These are phyloP conservation scores for Corymbia citriodora DNA, from an alignment of 441 rosid genomes.

Conservation along the genomic window DNA sequence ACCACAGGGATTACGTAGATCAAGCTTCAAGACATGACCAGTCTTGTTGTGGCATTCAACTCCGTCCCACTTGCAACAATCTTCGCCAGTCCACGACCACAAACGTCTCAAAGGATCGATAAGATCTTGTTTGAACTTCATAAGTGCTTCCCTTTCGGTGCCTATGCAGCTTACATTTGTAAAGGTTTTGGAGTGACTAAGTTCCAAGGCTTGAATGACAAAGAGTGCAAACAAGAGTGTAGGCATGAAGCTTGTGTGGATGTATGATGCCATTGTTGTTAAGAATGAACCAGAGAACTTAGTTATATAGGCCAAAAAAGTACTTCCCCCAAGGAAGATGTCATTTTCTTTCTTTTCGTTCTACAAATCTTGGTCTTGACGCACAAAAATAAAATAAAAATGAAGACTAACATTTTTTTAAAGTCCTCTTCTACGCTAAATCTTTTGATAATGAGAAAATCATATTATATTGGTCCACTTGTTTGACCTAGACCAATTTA, in stretches of 20 bases:
- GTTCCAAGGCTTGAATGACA: too few relatives aligned
- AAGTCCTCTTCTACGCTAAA: too few relatives aligned
- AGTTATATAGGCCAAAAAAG: not conserved
- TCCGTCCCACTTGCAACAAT: not conserved
- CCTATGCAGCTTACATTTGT: too few relatives aligned
- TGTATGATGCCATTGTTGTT: not conserved
- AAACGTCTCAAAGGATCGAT: not conserved
- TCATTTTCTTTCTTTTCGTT: not conserved
- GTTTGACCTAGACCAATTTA: too few relatives aligned
- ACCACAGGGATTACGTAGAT: not conserved
- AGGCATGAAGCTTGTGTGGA: not conserved
- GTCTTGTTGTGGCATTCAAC: not conserved
- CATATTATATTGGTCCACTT: too few relatives aligned
- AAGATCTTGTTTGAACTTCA: not conserved
- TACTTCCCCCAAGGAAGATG: not conserved
- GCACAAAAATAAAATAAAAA: not conserved
- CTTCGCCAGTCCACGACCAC: rapidly evolving
- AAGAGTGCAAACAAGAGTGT: not conserved
- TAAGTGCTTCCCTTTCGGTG: too few relatives aligned
- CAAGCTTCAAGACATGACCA: not conserved
- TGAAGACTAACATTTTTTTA: too few relatives aligned
- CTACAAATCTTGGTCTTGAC: not conserved
- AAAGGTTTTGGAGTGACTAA: too few relatives aligned
- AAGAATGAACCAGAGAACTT: not conserved
- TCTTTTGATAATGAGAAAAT: too few relatives aligned